Evolutionary conservation across 495 filamentous ascomycete species (phyloP).

Genomic region (Eremomyces bilateralis): DNA sequence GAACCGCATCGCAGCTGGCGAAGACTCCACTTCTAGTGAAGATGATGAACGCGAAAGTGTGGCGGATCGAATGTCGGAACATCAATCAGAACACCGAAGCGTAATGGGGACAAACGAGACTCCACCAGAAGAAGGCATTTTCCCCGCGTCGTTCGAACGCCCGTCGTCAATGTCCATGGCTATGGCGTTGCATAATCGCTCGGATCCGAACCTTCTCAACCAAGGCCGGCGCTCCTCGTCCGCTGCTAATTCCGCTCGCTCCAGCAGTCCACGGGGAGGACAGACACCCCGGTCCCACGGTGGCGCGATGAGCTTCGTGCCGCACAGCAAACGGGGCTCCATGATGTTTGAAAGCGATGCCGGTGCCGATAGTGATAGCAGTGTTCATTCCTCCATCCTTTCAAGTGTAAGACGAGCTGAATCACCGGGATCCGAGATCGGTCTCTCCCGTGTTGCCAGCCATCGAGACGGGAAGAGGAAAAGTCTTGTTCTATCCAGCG

Average conservation of each 20-base stretch:
- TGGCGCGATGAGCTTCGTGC: slow-evolving; percentile 34
- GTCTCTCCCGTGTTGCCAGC: slow-evolving; percentile 44
- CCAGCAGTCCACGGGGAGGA: slow-evolving; percentile 78
- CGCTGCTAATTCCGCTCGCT: slow-evolving; percentile 44
- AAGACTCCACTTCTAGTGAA: slow-evolving; percentile 48
- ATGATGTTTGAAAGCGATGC: slow-evolving; percentile 59
- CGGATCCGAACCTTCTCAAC: slow-evolving; percentile 15
- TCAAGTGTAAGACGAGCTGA: slow-evolving; percentile 52
- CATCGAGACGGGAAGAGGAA: slow-evolving; percentile 59
- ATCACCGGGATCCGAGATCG: slow-evolving; percentile 73
- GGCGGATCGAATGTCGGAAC: slow-evolving; percentile 14
- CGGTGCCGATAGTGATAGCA: slow-evolving; percentile 65
- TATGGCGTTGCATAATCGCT: slow-evolving; percentile 28
- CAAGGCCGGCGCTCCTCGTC: slow-evolving; percentile 32
- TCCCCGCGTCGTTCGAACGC: slow-evolving; percentile 7
- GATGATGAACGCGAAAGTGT: slow-evolving; percentile 20
- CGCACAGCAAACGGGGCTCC: slow-evolving; percentile 48
- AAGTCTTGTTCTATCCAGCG: slow-evolving; percentile 55
- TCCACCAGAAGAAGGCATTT: slow-evolving; percentile 10
- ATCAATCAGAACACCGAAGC: slow-evolving; percentile 11
- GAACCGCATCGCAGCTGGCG: slow-evolving; percentile 62
- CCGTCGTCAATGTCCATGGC: slow-evolving; percentile 27
- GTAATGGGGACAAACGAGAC: too few relatives aligned
- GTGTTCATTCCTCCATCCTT: slow-evolving; percentile 52
- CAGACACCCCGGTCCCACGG: slow-evolving; percentile 58